phyloP scores from a whole-genome alignment of 1,284 basidiomycete species.

The Cutaneotrichosporon arboriforme region DNA sequence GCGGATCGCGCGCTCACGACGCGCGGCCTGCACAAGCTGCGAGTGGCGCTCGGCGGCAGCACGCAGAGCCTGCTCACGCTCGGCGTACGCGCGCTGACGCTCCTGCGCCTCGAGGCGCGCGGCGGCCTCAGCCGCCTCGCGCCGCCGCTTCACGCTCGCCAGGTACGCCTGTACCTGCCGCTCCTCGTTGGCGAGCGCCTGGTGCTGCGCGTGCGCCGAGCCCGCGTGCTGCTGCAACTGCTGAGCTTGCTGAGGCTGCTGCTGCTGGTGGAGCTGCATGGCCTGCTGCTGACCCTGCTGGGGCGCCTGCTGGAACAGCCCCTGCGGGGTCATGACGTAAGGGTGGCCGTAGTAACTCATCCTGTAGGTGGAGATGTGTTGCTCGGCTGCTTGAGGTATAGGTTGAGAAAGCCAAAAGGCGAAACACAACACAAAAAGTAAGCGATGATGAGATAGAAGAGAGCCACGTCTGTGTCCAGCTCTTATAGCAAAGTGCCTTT shows the following conservation, averaged over 20 bases:
- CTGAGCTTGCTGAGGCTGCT: neutral
- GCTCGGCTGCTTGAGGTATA: neutral
- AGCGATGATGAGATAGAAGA: neutral
- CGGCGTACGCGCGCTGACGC: conserved; percentile 10
- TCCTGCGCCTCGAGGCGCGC: conserved; percentile 22
- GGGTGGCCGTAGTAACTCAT: conserved; percentile 20
- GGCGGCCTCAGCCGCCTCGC: conserved; percentile 30
- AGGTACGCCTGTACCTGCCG: conserved; percentile 40
- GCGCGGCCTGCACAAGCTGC: conserved; percentile 8
- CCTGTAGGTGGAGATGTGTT: neutral
- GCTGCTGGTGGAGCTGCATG: conserved; percentile 2
- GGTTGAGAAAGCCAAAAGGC: too few relatives aligned
- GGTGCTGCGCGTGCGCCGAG: neutral
- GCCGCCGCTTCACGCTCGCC: conserved; percentile 33
- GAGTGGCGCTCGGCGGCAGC: conserved; percentile 17
- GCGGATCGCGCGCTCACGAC: conserved; percentile 15
- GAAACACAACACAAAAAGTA: neutral
- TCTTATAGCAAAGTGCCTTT: too few relatives aligned
- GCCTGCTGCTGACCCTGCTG: neutral
- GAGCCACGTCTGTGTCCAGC: too few relatives aligned
- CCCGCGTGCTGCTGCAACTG: neutral
- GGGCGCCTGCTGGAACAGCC: neutral
- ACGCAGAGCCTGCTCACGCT: conserved; percentile 16
- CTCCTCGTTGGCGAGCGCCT: conserved; percentile 33
- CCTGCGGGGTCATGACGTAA: conserved; percentile 9